A percentile compares a stretch with the other conserved stretches of the same genome.
These are phyloP conservation scores for Sporothrix luriei DNA, from an alignment of 2,329 filamentous ascomycete genomes.

Conservation along the genomic window DNA sequence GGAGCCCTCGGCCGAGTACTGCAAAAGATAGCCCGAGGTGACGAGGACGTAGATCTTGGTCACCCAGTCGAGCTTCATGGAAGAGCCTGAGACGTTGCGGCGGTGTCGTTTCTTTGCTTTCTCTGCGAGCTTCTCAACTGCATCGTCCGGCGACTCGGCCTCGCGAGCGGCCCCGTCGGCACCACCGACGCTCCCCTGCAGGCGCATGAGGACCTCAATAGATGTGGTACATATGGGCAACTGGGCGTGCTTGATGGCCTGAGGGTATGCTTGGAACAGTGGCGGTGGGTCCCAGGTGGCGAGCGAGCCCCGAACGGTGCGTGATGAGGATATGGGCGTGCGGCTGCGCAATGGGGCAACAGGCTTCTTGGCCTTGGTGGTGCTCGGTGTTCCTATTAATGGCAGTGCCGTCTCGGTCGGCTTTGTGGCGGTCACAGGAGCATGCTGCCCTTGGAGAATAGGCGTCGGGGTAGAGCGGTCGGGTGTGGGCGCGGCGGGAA, in stretches of 20 bases:
- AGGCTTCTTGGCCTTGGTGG: conserved; percentile 40
- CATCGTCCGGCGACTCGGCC: conserved; percentile 39
- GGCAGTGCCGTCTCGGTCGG: not conserved
- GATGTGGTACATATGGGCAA: conserved; percentile 68
- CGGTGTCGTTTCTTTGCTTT: conserved; percentile 48
- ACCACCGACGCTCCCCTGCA: conserved; percentile 57
- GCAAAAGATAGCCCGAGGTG: conserved; percentile 71
- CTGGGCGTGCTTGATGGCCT: conserved; percentile 74
- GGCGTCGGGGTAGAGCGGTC: not conserved
- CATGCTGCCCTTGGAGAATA: not conserved
- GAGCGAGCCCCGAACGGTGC: conserved; percentile 42
- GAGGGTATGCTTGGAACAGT: conserved; percentile 83
- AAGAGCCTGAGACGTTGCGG: conserved; percentile 47
- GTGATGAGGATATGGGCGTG: conserved; percentile 33
- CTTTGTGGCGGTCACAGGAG: not conserved
- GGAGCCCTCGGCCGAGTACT: conserved; percentile 70
- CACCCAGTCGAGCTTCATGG: conserved; percentile 63
- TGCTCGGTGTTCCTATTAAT: not conserved
- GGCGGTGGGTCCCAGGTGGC: conserved; percentile 69
- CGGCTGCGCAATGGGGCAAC: conserved; percentile 36
- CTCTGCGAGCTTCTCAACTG: conserved; percentile 45
- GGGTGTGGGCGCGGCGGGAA: conserved; percentile 7
- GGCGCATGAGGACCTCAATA: conserved; percentile 68
- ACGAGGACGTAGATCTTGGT: conserved; percentile 73
- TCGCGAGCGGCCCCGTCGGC: conserved; percentile 37